Evolutionary conservation across 169 alveolate species (phyloP).

Genomic region (Plasmodium knowlesi): DNA sequence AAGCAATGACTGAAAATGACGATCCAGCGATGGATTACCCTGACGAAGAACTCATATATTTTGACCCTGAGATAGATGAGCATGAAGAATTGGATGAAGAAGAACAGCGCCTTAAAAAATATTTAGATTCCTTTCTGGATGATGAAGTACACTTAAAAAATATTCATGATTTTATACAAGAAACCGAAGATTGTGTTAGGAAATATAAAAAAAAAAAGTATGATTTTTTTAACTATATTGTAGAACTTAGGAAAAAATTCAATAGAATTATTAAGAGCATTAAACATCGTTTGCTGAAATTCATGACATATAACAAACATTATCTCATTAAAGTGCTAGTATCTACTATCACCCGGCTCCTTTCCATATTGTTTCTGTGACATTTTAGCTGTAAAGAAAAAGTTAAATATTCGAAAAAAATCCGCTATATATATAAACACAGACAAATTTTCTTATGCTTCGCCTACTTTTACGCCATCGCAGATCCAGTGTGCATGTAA

Average conservation of each 20-base stretch:
- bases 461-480: not conserved
- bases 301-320: not conserved
- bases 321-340: not conserved
- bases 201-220: not conserved
- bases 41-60: not conserved
- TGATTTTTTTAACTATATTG: not conserved
- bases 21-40: not conserved
- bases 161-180: not conserved
- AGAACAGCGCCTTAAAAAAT: not conserved
- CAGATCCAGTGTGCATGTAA: not conserved
- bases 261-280: not conserved
- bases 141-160: not conserved
- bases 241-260: not conserved
- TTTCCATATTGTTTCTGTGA: not conserved
- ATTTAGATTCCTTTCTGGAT: not conserved
- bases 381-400: not conserved
- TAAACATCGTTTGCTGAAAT: not conserved
- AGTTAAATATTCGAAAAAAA: not conserved
- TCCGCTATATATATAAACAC: not conserved
- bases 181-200: not conserved
- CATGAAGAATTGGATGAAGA: not conserved
- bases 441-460: not conserved
- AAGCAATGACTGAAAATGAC: not conserved
- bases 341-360: not conserved
- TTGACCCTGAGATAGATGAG: not conserved